phyloP scores from a whole-genome alignment of 768 basidiomycete genomes.

The Mycena amicta region DNA sequence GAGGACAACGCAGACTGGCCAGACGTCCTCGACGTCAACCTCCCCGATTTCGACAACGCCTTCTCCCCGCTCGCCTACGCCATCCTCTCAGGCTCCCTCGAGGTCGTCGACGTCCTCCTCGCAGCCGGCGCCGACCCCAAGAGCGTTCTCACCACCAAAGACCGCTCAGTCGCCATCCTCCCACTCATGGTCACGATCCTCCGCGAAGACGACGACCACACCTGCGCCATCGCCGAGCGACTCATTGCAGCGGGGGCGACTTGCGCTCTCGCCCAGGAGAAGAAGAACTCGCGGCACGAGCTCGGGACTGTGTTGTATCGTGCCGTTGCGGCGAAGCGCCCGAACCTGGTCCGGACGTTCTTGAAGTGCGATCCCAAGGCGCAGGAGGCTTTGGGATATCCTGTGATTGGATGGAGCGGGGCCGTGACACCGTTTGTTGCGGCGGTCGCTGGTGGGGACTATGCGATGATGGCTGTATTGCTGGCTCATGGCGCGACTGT shows the following conservation, averaged over 20 bases:
- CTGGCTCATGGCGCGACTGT: constrained; percentile 45
- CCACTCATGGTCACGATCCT: constrained; percentile 44
- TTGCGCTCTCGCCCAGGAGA: constrained; percentile 44
- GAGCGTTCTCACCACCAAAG: constrained; percentile 32
- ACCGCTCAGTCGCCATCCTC: constrained; percentile 27
- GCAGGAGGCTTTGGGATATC: constrained; percentile 41
- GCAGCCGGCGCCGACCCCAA: constrained; percentile 49
- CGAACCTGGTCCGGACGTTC: constrained; percentile 42
- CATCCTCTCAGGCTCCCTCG: constrained; percentile 46
- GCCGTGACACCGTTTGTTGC: constrained; percentile 40
- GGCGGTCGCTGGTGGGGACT: constrained; percentile 35
- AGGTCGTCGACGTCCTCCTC: constrained; percentile 49
- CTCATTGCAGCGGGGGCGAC: constrained; percentile 45
- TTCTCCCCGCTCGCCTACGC: constrained; percentile 56
- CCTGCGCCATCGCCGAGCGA: constrained; percentile 39
- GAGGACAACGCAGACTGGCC: constrained; percentile 53
- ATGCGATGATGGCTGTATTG: constrained; percentile 36
- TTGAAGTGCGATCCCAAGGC: constrained; percentile 46
- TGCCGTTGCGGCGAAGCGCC: constrained; percentile 37
- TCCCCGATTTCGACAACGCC: constrained; percentile 59
- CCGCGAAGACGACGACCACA: constrained; percentile 43
- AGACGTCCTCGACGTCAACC: constrained; percentile 58
- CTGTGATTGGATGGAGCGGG: constrained; percentile 29
- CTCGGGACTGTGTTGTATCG: constrained; percentile 44
- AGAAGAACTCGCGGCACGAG: constrained; percentile 10